Base-by-base conservation (phyloP, 2,329 filamentous ascomycete species). In the Fusarium austroafricanum region DNA sequence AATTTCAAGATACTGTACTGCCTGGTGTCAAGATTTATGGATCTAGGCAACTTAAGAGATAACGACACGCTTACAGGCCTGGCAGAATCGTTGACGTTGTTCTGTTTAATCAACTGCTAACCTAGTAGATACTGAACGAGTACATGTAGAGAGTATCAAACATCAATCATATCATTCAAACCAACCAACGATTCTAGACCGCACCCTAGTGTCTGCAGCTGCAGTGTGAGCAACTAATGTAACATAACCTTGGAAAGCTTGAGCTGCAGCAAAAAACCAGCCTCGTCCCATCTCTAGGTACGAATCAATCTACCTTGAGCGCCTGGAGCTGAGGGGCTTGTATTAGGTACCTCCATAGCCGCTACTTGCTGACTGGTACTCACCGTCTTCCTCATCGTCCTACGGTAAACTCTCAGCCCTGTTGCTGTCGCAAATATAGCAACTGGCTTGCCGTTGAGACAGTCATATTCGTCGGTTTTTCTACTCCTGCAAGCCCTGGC, bases 381-480 rank as follows among this genome's bases (percentile, higher is more conserved):
- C 43, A 37, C 23, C 42, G 28, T 14, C 42, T 39, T 11, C 21
- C 37, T 26, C 31, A 18, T 29, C n/a, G 29, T 20, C 45, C 14
- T 28, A 38, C 33, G 8, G 42, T 39, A 39, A 21, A 20, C 35
- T 29, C 28, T 51, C 40, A 65, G 47, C 62, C 64, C 45, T 47
- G 49, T 15, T 31, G 43, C 39, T 61, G 68, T 65, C 54, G 50
- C 69, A 73, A 71, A 70, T 68, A 71, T 72, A 73, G 71, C 55
- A 72, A 44, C 47, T 51, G 67, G 55, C 55, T 62, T 39, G 33
- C 47, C 39, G 26, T 40, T 29, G 33, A 37, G 29, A 42, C 37
- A 37, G 37, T 59, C 18, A 55, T 61, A 56, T 61, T 60, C 64
- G 46, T 61, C 53, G 39, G 23, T 33, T 54, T 37, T 59, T 58